These are phyloP conservation scores for Deinandra increscens DNA, from an alignment of 129 eudicot species.

Conservation along the genomic window DNA sequence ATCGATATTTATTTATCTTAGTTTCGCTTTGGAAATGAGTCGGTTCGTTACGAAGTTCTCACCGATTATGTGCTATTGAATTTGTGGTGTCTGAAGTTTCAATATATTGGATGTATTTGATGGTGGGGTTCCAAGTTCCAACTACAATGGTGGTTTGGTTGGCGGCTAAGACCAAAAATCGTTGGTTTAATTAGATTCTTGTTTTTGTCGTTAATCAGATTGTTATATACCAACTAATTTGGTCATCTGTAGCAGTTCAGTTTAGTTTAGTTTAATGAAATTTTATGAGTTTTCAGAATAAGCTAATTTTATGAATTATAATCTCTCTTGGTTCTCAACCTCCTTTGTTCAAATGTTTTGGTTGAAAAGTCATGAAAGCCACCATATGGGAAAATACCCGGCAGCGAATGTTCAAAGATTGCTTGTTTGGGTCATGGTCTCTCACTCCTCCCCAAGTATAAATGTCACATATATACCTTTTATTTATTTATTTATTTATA, in stretches of 20 bases:
- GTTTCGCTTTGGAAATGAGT: no score
- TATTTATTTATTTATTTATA: no score
- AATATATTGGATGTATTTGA: no score
- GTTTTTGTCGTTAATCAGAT: background rate
- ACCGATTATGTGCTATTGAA: no score
- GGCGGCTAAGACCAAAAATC: background rate
- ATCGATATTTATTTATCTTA: no score
- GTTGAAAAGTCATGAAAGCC: conserved; percentile 36
- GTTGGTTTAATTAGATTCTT: background rate
- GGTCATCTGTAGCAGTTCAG: background rate
- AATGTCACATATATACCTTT: background rate
- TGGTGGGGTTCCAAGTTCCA: no score
- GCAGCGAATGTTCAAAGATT: conserved; percentile 28
- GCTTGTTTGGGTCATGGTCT: conserved; percentile 19
- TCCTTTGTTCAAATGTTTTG: background rate
- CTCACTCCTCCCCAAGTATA: background rate
- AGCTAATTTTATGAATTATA: background rate
- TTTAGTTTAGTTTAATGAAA: background rate
- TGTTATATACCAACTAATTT: background rate
- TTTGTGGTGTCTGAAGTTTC: no score
- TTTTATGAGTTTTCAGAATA: background rate
- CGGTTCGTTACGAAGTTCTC: no score
- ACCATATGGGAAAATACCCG: conserved; percentile 17
- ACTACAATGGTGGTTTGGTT: background rate
- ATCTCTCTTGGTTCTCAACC: background rate